Conservation (phyloP, 78 protist species). For the Dictyostelium discoideum region DNA sequence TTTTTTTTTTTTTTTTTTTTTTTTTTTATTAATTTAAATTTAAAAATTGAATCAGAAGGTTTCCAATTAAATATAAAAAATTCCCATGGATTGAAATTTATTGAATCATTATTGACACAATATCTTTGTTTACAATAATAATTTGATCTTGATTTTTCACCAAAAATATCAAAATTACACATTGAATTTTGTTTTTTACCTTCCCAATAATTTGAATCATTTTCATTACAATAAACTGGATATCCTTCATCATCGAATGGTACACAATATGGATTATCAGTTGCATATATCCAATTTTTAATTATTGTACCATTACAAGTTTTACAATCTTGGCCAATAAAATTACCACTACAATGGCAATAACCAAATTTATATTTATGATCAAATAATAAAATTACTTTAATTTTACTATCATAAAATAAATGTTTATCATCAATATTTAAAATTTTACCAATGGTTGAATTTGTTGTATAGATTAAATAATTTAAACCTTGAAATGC, state of each 20-base stretch:
- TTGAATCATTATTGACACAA: background rate
- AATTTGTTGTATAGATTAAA: background rate
- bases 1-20: too few relatives aligned
- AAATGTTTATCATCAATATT: background rate
- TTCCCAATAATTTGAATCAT: background rate
- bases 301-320: background rate
- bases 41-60: background rate
- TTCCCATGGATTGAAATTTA: background rate
- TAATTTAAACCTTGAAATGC: background rate
- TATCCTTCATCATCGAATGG: background rate
- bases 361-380: background rate
- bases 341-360: background rate
- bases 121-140: background rate
- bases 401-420: background rate
- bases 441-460: background rate
- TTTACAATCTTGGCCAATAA: background rate
- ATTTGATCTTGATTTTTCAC: background rate
- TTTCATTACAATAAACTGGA: background rate
- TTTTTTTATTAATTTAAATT: background rate
- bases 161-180: background rate
- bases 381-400: background rate
- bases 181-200: background rate
- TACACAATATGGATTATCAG: background rate
- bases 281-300: background rate
- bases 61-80: background rate